Conservation (phyloP, 345 rosid species). For the Arabis hirsuta region DNA sequence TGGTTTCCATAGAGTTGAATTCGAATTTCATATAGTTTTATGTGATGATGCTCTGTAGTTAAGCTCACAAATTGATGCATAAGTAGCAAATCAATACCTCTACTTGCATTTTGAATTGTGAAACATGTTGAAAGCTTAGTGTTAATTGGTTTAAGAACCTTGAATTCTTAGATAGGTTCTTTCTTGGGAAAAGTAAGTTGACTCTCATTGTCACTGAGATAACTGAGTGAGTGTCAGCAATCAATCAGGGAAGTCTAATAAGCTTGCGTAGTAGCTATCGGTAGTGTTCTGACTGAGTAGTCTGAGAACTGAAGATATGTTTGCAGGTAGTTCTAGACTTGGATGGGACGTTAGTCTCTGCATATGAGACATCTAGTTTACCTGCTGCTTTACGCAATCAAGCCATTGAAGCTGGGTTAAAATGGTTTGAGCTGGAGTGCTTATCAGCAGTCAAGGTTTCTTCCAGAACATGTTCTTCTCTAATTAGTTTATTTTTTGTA, state of each 20-base stretch:
- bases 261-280: conserved; percentile 7
- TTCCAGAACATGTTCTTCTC: conserved; percentile 15
- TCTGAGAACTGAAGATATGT: conserved; percentile 27
- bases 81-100: not conserved
- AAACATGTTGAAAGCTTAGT: not conserved
- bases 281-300: conserved; percentile 11
- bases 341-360: conserved; percentile 95
- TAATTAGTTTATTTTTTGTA: not conserved
- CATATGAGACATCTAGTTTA: conserved; percentile 85
- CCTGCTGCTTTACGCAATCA: conserved; percentile 64
- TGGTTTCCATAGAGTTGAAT: no score
- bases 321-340: conserved; percentile 95
- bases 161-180: conserved; percentile 3
- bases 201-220: not conserved
- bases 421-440: conserved; percentile 92
- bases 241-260: not conserved
- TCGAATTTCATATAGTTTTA: no score
- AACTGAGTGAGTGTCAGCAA: conserved; percentile 7
- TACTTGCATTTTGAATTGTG: not conserved
- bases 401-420: conserved; percentile 78
- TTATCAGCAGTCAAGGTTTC: conserved; percentile 87
- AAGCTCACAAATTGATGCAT: no score
- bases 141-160: not conserved
- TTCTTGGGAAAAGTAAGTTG: not conserved
- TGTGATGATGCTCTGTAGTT: no score